Evolutionary conservation across 2,329 filamentous ascomycete species (phyloP).

Genomic region (Balansia obtecta): DNA sequence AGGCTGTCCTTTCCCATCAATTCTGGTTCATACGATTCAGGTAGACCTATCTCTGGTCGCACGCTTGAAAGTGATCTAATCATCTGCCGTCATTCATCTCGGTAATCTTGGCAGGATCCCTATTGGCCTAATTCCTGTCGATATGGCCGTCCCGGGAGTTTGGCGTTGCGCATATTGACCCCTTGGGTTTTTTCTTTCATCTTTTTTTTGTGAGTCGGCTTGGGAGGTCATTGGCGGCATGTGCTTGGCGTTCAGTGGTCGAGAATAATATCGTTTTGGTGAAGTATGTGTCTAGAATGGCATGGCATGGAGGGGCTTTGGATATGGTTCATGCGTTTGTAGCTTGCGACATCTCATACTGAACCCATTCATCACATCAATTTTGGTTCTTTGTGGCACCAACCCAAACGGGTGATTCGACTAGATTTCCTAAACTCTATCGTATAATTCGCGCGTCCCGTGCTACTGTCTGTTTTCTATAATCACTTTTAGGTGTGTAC

Average conservation of each 20-base stretch:
- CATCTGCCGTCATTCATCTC: conserved; percentile 34
- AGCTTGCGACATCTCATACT: conserved; percentile 10
- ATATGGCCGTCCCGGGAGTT: conserved; percentile 52
- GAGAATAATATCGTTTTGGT: too few relatives aligned
- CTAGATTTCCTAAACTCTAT: neutral
- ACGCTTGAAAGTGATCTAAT: neutral
- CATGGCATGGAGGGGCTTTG: too few relatives aligned
- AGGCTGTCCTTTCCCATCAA: neutral
- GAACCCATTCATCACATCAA: conserved; percentile 38
- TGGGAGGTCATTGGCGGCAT: conserved; percentile 54
- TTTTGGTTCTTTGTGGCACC: conserved; percentile 15
- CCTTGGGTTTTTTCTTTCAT: conserved; percentile 46
- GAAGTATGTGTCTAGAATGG: too few relatives aligned
- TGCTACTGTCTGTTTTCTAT: too few relatives aligned
- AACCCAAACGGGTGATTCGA: conserved; percentile 17
- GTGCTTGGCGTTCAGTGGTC: conserved; percentile 20
- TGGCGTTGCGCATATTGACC: conserved; percentile 55
- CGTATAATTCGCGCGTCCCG: too few relatives aligned
- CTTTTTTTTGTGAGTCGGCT: conserved; percentile 39
- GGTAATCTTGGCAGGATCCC: conserved; percentile 47
- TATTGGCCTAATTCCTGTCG: conserved; percentile 43
- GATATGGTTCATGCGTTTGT: too few relatives aligned
- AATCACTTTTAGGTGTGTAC: too few relatives aligned
- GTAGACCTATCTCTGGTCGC: neutral
- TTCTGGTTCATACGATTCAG: neutral